These are phyloP conservation scores for Ichthyophthirius multifiliis DNA, from an alignment of 169 alveolate species.

Conservation along the genomic window DNA sequence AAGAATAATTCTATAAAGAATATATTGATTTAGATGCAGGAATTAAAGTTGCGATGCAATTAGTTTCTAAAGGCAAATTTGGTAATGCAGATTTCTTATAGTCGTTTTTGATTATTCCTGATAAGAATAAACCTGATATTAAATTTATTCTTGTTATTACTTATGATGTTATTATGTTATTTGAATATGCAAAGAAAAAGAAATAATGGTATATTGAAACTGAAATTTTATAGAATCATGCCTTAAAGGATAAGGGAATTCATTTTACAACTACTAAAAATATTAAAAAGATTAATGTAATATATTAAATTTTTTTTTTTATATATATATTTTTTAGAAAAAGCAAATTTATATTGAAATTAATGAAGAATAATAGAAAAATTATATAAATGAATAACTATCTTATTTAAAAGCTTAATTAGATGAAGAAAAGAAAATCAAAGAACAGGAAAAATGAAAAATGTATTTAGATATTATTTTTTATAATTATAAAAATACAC, in stretches of 20 bases:
- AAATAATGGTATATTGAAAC: not conserved
- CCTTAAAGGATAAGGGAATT: not conserved
- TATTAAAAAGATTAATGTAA: not conserved
- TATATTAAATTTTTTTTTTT: not conserved
- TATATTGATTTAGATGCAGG: slow-evolving; percentile 56
- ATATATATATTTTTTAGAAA: not conserved
- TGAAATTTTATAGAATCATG: not conserved
- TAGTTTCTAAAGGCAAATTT: not conserved
- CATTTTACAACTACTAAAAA: not conserved
- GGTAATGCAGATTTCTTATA: not conserved
- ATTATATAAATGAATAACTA: not conserved
- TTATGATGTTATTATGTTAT: not conserved
- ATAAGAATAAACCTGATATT: not conserved
- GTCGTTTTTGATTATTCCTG: not conserved
- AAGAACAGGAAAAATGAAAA: not conserved
- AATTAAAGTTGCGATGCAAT: slow-evolving; percentile 8
- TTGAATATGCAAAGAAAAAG: not conserved
- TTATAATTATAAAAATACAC: no score
- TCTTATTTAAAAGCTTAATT: not conserved
- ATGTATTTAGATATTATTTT: no score
- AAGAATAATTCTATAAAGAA: slow-evolving; percentile 45
- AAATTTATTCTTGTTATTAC: not conserved
- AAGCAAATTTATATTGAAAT: not conserved
- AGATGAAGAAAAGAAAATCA: not conserved
- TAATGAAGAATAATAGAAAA: not conserved